Base-by-base conservation (phyloP, 345 rosid genomes). In the Linum tenue region DNA sequence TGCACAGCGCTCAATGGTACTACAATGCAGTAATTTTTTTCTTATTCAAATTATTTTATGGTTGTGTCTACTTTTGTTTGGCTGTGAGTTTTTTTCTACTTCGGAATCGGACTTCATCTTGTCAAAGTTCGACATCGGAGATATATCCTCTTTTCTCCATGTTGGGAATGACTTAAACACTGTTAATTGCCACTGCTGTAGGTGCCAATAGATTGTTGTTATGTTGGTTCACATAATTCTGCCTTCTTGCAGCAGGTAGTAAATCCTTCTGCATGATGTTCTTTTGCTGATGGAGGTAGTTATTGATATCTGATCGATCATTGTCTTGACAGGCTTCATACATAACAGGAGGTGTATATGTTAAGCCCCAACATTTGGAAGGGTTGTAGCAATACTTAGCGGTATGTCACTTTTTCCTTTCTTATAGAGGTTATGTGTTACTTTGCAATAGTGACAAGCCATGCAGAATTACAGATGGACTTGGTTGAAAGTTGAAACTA, bases 131-230 rank as follows among this genome's bases (percentile, higher is more conserved):
- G 10, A 10, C 31, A 22, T 57, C 38, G 5, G 60, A 37, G 10
- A 4, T 57, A 10, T 57, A 5, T 17, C 17, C 38, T 5, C 31
- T 22, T 57, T 57, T 15, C 8, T n/a, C 22, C 16, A 57, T 4
- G 12, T 17, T 37, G 12, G 12, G 10, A 57, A 5, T 3, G 8
- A 22, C 7, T 57, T 10, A 11, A 57, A 17, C 22, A 9, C 5
- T 57, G 7, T 57, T 3, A 7, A 48, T 48, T 48, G 11, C 9
- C 64, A 57, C 39, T 81, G 55, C 44, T 79, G 67, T 79, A 92
- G 96, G 87, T 92, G 69, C 97, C 98, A 57, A 86, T 90, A 71
- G 98, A 90, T 76, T 90, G 90, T 37, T 90, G 96, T 76, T 92
- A 80, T 77, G 73, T 92, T 15, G 96, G 98, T 68, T 66, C 78